Evolutionary conservation across 2,329 filamentous ascomycete genomes (phyloP).

Genomic region (Fonsecaea pedrosoi): DNA sequence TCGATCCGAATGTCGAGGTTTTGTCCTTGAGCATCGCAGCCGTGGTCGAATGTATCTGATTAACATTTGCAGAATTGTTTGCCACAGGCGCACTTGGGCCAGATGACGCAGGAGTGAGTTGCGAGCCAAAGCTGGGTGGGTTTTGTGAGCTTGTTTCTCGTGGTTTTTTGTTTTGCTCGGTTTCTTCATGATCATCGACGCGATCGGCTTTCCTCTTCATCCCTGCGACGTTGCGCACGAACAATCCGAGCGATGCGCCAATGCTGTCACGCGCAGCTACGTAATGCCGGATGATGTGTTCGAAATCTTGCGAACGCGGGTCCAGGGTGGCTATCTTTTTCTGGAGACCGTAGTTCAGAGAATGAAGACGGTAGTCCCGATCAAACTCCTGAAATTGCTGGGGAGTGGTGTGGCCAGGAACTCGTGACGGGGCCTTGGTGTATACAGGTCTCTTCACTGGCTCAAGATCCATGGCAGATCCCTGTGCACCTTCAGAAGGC

Average conservation of each 20-base stretch:
- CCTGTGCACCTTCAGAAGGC: neutral
- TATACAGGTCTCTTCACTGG: constrained; percentile 34
- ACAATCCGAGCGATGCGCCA: constrained; percentile 45
- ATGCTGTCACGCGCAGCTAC: constrained; percentile 48
- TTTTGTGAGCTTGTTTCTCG: constrained; percentile 23
- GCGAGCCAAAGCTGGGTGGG: constrained; percentile 1
- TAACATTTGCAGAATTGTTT: neutral
- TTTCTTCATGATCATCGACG: constrained; percentile 31
- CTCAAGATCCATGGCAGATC: constrained; percentile 11
- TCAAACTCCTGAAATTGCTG: constrained; percentile 39
- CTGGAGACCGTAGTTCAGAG: constrained; percentile 48
- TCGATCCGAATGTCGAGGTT: constrained; percentile 5
- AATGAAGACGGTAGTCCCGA: constrained; percentile 43
- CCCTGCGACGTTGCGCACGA: constrained; percentile 34
- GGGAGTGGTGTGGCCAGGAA: constrained; percentile 35
- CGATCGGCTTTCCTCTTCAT: constrained; percentile 44
- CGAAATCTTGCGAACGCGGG: constrained; percentile 46
- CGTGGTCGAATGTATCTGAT: constrained; percentile 13
- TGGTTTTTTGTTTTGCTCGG: constrained; percentile 39
- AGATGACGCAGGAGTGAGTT: constrained; percentile 1
- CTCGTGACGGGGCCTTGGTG: constrained; percentile 35
- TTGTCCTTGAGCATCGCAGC: constrained; percentile 17
- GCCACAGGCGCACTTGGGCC: neutral
- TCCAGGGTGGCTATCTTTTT: constrained; percentile 44
- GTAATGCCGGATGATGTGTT: constrained; percentile 48